Evolutionary conservation across 331 rosid genomes (phyloP), one percentile per base, ranked within the genome.

Genomic region (Pyracantha coccinea): DNA sequence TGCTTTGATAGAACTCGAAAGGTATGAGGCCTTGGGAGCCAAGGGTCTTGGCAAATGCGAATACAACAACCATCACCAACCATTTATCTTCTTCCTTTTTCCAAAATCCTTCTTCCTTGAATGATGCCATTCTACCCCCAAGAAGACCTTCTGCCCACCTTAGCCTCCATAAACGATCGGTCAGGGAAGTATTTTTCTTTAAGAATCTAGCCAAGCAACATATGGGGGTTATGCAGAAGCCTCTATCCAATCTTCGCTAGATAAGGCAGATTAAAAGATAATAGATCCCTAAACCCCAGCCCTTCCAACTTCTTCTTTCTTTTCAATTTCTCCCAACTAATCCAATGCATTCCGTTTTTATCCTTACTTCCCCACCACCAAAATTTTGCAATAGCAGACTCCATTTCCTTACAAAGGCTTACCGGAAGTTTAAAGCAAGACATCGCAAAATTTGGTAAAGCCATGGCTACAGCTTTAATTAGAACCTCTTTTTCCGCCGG

Each of bases 131-230:
- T 50, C 8, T 20, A 50, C 17, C 55, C 55, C 20, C 2, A 50
- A 4, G 55, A 50, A 0, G 7, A 14, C 8, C 19, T 5, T 13
- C 20, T 16, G 2, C 6, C 55, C 5, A 3, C 19, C 16, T 2
- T 15, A 5, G 17, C 55, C 10, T 14, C 2, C 16, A 50, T 2
- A 16, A 15, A 50, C 4, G 7, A 2, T 50, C 7, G 7, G 17
- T 8, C 12, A 6, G 24, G 25, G 12, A 19, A 54, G 60, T 54
- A 19, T n/a, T 54, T 54, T 1, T 7, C 60, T 1, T 54, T 50
- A 0, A 13, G n/a, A 5, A 50, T 17, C n/a, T 4, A 7, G 6
- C n/a, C 6, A 1, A 17, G 7, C 6, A 5, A 4, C 0, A 0
- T 4, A 31, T 31, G 3, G 7, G n/a, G 57, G 2, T 4, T 17